These are phyloP conservation scores for Fraxinus baroniana DNA, from an alignment of 305 asterid species.

Conservation along the genomic window DNA sequence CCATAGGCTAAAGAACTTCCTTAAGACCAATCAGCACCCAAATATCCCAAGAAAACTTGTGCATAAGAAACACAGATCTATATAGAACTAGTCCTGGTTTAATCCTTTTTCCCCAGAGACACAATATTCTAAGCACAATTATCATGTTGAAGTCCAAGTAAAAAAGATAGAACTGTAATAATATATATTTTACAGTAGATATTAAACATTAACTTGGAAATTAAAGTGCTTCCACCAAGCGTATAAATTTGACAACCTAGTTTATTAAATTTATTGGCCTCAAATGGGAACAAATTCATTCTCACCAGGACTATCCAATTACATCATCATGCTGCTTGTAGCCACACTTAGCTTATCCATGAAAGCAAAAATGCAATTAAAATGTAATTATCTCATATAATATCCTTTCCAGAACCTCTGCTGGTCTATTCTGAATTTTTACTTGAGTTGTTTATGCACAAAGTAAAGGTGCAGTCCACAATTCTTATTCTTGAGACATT, in stretches of 20 bases:
- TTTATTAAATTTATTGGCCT: neutral
- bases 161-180: neutral
- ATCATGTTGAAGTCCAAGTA: neutral
- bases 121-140: neutral
- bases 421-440: neutral
- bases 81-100: neutral
- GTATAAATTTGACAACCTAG: neutral
- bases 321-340: neutral
- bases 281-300: neutral
- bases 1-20: neutral
- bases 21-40: neutral
- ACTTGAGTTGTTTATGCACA: neutral
- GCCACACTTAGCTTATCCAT: neutral
- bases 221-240: neutral
- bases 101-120: neutral
- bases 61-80: neutral
- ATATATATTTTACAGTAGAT: neutral
- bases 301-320: neutral
- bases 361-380: neutral
- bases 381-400: neutral
- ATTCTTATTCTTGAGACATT: constrained; percentile 5
- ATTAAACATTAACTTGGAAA: neutral
- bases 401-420: neutral
- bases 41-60: neutral
- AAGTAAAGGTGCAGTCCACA: neutral